Evolutionary conservation across 345 rosid genomes (phyloP), one percentile per base, ranked within the genome.

Genomic region (Durio zibethinus): DNA sequence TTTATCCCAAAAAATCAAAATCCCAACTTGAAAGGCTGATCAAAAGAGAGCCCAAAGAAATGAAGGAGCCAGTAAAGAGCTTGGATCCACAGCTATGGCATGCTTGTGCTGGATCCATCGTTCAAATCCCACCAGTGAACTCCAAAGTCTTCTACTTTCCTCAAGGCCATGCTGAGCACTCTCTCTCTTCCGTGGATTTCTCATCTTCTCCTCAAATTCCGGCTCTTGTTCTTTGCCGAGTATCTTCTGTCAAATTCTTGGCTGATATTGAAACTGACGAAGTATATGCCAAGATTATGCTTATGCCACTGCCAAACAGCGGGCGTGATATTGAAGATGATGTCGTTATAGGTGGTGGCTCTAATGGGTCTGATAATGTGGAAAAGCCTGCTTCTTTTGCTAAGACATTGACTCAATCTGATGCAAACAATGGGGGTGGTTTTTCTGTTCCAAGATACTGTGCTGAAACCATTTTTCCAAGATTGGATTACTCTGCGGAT

Each of bases 351-450:
- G 86, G 67, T 61, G 74, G 25, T 73, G 80, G 62, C n/a, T 25
- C 38, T 60, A 80, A 76, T 64, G 67, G 56, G 64, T 75, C 80
- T 60, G 84, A 71, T 8, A 85, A 74, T 70, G 79, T 77, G 1
- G 93, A 91, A 76, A 96, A 96, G 72, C 92, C 97, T 0, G 89
- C 94, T 48, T 96, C 97, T 42, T 96, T 96, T 76, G 97, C 96
- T 0, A 95, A 95, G 86, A 93, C 98, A 16, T 81, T 95, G 74
- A 95, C 98, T 21, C 96, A 95, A 77, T 95, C 99, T 20, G 99
- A 95, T 80, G 99, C 99, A 5, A 95, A 95, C 81, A 95, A 95
- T 80, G 99, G 99, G 16, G 99, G 99, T 8, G 99, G 99, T 4
- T 95, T 95, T 82, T 95, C 99, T 2, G 99, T 95, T 14, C 99